These are phyloP conservation scores for Fusarium sublunatum DNA, from an alignment of 2,329 filamentous ascomycete species.

Conservation along the genomic window DNA sequence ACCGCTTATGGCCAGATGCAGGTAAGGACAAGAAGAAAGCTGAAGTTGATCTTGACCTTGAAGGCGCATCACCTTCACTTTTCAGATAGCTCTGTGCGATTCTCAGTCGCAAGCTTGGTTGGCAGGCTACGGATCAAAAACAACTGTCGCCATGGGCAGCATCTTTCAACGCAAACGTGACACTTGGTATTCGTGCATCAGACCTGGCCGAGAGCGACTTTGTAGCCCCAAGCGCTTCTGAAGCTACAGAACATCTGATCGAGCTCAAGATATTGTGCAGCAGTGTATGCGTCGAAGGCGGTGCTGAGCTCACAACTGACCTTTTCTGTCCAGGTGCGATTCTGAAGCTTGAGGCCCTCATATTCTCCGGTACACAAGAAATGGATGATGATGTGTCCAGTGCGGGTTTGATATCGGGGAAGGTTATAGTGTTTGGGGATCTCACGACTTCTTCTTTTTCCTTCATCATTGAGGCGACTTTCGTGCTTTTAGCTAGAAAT, in stretches of 20 bases:
- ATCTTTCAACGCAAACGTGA: neutral
- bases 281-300: neutral
- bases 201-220: neutral
- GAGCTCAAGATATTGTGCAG: neutral
- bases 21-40: neutral
- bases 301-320: neutral
- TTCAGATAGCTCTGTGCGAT: conserved; percentile 11
- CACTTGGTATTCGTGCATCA: conserved; percentile 2
- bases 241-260: conserved; percentile 19
- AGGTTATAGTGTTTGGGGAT: no score
- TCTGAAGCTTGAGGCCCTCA: neutral
- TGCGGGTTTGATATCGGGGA: neutral
- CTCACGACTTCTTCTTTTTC: no score
- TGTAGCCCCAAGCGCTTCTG: neutral
- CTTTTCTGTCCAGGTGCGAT: neutral
- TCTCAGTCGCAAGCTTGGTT: conserved; percentile 8
- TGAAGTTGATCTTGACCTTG: neutral
- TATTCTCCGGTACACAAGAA: neutral
- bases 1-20: conserved; percentile 3
- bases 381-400: conserved; percentile 2
- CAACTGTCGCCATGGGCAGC: neutral
- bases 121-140: neutral
- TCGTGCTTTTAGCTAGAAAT: no score
- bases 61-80: conserved; percentile 1
- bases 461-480: neutral